phyloP scores from a whole-genome alignment of 139 green algal species.

The Deuterostichococcus epilithicus region DNA sequence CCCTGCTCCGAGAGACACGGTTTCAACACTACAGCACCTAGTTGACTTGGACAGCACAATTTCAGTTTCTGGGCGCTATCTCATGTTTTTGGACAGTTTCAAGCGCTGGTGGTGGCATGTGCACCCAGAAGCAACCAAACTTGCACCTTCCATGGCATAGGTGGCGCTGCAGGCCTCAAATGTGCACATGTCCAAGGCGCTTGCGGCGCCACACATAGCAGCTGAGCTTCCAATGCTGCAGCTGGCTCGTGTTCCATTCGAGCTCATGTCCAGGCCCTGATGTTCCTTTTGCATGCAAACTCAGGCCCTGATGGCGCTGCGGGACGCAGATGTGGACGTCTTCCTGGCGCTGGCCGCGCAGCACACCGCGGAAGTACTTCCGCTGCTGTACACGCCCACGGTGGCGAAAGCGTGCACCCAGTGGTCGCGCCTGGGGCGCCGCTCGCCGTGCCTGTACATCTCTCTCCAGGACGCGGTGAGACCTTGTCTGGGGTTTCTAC shows the following conservation, averaged over 20 bases:
- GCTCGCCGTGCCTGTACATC: constrained; percentile 29
- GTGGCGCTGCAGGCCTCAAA: not conserved
- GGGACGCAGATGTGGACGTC: constrained; percentile 9
- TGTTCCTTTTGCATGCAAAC: not conserved
- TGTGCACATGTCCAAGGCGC: not conserved
- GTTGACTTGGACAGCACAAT: too few relatives aligned
- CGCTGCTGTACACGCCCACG: constrained; percentile 66
- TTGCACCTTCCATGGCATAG: not conserved
- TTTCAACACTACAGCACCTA: too few relatives aligned
- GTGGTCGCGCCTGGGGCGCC: constrained; percentile 27
- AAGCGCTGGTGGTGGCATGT: too few relatives aligned
- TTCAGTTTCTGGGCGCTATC: too few relatives aligned
- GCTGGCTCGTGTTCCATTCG: not conserved
- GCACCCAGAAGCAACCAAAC: not conserved
- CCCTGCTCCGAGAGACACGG: too few relatives aligned
- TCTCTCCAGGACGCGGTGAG: constrained; percentile 19
- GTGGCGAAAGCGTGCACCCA: constrained; percentile 45
- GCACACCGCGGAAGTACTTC: constrained; percentile 27
- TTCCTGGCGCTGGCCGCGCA: constrained; percentile 30
- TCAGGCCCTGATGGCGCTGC: constrained; percentile 20
- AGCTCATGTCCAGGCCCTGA: not conserved
- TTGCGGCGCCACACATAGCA: not conserved
- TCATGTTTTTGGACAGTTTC: too few relatives aligned
- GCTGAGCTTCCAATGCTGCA: not conserved
- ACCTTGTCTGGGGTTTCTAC: not conserved